Conservation (phyloP, 139 green algal genomes). For the Chlorella sorokiniana region DNA sequence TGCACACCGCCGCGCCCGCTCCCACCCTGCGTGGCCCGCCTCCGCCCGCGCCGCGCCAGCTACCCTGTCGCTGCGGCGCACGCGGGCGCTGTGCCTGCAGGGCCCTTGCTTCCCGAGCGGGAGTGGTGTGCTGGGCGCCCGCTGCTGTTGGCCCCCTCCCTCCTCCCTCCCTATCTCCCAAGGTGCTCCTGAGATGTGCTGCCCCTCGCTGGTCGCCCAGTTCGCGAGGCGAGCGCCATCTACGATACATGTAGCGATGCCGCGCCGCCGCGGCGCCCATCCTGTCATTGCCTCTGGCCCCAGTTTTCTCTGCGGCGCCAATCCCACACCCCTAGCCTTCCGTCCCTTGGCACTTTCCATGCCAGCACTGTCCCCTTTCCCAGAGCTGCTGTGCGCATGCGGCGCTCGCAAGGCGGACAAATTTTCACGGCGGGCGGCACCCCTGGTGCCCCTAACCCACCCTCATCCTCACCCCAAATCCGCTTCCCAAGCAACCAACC, state of each 20-base stretch:
- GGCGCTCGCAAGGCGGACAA: too few relatives aligned
- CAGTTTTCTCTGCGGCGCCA: neutral
- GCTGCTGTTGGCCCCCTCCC: neutral
- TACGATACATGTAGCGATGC: conserved; percentile 10
- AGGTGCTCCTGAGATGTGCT: neutral
- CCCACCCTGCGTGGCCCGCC: neutral
- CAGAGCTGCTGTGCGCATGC: too few relatives aligned
- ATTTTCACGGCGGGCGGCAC: too few relatives aligned
- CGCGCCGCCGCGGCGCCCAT: neutral
- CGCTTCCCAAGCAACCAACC: neutral
- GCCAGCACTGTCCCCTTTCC: neutral
- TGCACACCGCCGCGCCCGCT: neutral
- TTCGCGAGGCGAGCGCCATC: neutral
- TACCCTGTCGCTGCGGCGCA: neutral
- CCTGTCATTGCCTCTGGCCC: conserved; percentile 19
- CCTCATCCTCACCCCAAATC: too few relatives aligned
- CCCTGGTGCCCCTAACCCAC: too few relatives aligned
- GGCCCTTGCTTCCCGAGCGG: neutral
- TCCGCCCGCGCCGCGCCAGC: conserved; percentile 1
- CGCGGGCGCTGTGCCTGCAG: neutral
- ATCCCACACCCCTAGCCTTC: neutral
- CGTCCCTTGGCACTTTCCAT: too few relatives aligned
- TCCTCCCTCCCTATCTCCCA: neutral
- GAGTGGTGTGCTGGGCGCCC: neutral
- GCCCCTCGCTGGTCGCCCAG: too few relatives aligned